Percentiles rank a stretch among this genome's conserved stretches.
These are phyloP conservation scores for Phytopythium sindhum DNA, from an alignment of 352 stramenopile genomes.

Conservation along the genomic window DNA sequence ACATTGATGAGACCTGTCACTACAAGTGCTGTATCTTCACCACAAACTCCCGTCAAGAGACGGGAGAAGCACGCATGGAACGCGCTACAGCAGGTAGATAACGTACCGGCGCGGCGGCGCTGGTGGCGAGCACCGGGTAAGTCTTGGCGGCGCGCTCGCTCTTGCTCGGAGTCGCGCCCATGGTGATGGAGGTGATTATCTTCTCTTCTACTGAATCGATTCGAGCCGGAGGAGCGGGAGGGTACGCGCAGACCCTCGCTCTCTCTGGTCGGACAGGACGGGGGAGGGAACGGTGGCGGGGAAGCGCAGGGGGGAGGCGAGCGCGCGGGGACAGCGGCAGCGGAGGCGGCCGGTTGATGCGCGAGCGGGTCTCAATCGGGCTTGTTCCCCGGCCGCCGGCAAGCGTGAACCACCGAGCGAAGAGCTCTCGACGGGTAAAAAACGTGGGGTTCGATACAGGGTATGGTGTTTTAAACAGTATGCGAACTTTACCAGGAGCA, in stretches of 20 bases:
- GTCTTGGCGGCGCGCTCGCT: slow-evolving; percentile 10
- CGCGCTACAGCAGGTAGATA: neutral
- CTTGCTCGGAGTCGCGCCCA: slow-evolving; percentile 54
- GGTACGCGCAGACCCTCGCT: neutral
- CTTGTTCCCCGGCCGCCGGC: neutral
- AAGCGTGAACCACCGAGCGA: too few species aligned
- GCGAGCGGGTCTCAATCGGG: slow-evolving; percentile 1
- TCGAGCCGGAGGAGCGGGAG: neutral
- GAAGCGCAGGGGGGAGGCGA: neutral
- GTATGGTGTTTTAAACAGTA: neutral
- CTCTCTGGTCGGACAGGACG: neutral
- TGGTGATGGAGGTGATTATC: slow-evolving; percentile 18
- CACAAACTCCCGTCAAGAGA: neutral
- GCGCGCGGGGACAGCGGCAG: neutral
- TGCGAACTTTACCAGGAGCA: too few species aligned
- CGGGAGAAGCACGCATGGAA: neutral
- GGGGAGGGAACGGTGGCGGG: neutral
- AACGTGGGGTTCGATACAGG: neutral
- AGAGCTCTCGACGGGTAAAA: neutral
- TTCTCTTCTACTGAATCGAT: neutral
- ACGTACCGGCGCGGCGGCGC: slow-evolving; percentile 47
- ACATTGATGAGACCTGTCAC: neutral
- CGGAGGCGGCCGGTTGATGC: neutral
- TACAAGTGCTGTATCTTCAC: too few species aligned
- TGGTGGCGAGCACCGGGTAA: slow-evolving; percentile 71